Conservation (phyloP, 306 rosid species). For the Medicago arabica region DNA sequence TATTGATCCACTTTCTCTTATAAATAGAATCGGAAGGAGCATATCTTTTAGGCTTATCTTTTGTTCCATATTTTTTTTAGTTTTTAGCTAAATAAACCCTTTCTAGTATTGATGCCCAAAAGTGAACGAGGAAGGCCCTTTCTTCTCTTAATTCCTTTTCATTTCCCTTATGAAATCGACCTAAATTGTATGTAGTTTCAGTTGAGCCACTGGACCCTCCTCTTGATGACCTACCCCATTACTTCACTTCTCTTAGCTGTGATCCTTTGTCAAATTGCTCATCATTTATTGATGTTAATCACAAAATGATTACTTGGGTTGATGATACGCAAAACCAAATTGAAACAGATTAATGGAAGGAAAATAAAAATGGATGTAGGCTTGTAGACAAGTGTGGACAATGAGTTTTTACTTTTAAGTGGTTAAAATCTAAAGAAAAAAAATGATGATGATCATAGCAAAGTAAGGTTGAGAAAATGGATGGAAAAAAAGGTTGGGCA, state of each 20-base stretch:
- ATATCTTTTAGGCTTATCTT: no score
- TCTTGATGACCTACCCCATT: constrained; percentile 26
- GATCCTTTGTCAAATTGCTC: constrained; percentile 21
- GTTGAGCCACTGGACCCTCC: constrained; percentile 21
- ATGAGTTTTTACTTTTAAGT: constrained; percentile 33
- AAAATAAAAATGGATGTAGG: not conserved
- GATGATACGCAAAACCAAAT: not conserved
- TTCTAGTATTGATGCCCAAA: not conserved
- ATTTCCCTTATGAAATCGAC: not conserved
- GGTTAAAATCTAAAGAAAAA: constrained; percentile 8
- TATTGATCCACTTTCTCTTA: no score
- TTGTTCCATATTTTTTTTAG: no score
- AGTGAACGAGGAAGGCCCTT: not conserved
- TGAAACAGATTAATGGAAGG: not conserved
- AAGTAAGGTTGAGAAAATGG: constrained; percentile 13
- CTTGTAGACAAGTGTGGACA: constrained; percentile 41
- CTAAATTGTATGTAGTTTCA: constrained; percentile 6
- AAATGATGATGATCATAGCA: not conserved
- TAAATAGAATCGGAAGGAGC: no score
- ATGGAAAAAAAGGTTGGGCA: constrained; percentile 42
- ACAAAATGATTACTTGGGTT: constrained; percentile 9
- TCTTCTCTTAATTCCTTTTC: not conserved
- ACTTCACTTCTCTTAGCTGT: not conserved
- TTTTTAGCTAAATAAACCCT: no score
- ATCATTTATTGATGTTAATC: constrained; percentile 33